These are phyloP conservation scores for Acacia crassicarpa DNA, from an alignment of 306 rosid genomes.

Conservation along the genomic window DNA sequence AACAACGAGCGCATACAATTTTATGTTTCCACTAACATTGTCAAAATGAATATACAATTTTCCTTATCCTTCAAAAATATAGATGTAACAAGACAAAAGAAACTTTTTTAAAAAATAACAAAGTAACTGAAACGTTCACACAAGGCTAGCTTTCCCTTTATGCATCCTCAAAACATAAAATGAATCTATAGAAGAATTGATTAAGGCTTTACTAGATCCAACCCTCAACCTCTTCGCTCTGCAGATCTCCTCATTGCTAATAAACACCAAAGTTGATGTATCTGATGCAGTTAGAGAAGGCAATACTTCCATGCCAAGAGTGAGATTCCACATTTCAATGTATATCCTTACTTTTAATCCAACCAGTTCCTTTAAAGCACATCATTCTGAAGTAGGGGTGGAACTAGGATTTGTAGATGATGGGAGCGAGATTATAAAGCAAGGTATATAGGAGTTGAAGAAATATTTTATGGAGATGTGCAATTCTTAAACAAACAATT, in stretches of 20 bases:
- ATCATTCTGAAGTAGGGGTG: constrained; percentile 27
- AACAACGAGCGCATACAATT: neutral
- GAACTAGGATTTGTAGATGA: too few relatives aligned
- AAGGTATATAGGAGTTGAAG: too few relatives aligned
- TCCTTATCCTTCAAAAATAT: constrained; percentile 33
- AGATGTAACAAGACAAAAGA: constrained; percentile 32
- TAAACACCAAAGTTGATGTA: neutral
- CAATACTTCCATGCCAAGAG: constrained; percentile 29
- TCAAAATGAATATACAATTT: constrained; percentile 50
- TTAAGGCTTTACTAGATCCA: constrained; percentile 37
- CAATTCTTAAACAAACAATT: too few relatives aligned
- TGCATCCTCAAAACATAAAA: constrained; percentile 43
- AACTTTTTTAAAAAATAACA: constrained; percentile 33
- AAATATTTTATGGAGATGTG: too few relatives aligned
- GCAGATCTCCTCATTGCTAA: constrained; percentile 35
- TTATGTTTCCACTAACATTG: constrained; percentile 25
- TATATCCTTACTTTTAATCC: constrained; percentile 44
- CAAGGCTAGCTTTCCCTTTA: constrained; percentile 42
- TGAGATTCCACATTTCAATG: constrained; percentile 40
- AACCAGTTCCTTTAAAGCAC: constrained; percentile 39
- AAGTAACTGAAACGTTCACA: constrained; percentile 38
- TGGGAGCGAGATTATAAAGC: too few relatives aligned
- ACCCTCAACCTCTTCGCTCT: constrained; percentile 24
- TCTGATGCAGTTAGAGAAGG: constrained; percentile 17
- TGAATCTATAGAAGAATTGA: constrained; percentile 40